Conservation (phyloP, 1,284 basidiomycete genomes). For the Ustilago nuda region DNA sequence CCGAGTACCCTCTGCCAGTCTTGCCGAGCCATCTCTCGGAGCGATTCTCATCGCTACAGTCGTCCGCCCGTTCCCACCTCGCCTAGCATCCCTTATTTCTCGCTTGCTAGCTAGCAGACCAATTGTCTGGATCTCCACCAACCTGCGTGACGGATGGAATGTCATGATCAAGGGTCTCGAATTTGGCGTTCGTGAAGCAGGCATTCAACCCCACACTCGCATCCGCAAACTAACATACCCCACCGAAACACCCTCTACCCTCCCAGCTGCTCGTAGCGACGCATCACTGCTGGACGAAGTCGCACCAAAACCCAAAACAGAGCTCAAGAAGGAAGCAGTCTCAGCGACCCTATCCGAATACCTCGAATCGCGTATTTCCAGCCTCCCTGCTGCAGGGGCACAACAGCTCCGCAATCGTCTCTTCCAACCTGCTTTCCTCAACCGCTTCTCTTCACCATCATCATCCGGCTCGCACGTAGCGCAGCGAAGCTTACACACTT, state of each 20-base stretch:
- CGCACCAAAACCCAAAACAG: slow-evolving; percentile 17
- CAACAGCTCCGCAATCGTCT: slow-evolving; percentile 21
- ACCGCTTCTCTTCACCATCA: slow-evolving; percentile 8
- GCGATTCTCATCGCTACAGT: slow-evolving; percentile 28
- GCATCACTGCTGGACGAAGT: slow-evolving; percentile 12
- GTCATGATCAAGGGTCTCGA: slow-evolving; percentile 46
- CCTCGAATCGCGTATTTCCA: slow-evolving; percentile 20
- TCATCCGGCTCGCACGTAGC: neutral
- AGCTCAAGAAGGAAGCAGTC: slow-evolving; percentile 19
- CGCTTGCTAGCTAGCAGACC: slow-evolving; percentile 19
- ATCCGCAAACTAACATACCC: slow-evolving; percentile 2
- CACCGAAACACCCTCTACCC: neutral
- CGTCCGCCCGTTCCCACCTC: slow-evolving; percentile 31
- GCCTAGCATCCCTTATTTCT: slow-evolving; percentile 17
- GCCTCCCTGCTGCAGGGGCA: slow-evolving; percentile 7
- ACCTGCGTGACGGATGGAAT: slow-evolving; percentile 47
- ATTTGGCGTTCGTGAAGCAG: slow-evolving; percentile 39
- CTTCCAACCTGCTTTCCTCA: slow-evolving; percentile 9
- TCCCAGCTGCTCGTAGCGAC: neutral
- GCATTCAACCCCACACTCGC: slow-evolving; percentile 14
- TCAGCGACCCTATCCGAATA: slow-evolving; percentile 20
- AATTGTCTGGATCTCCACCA: slow-evolving; percentile 32
- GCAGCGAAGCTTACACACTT: slow-evolving; percentile 14
- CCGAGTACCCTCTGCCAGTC: slow-evolving; percentile 13
- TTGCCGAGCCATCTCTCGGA: slow-evolving; percentile 25